phyloP scores from a whole-genome alignment of 1,284 basidiomycete genomes.

The Leucoagaricus sp. region DNA sequence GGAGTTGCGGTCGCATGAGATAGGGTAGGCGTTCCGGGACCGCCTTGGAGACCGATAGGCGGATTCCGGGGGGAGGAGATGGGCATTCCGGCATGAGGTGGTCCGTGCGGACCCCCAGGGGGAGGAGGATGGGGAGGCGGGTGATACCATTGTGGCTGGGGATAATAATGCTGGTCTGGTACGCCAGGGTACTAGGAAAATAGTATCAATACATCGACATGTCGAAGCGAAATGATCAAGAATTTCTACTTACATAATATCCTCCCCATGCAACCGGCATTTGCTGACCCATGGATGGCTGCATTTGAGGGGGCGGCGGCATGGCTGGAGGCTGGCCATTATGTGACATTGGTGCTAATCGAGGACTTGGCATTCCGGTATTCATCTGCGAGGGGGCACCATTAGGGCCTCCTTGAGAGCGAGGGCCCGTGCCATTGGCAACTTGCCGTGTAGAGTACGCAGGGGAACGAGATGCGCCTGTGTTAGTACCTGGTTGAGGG shows the following conservation, averaged over 20 bases:
- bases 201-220: not conserved
- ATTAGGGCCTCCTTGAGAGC: constrained; percentile 55
- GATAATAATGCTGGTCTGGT: constrained; percentile 24
- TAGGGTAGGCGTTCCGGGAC: constrained; percentile 66
- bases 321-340: constrained; percentile 49
- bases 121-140: constrained; percentile 13
- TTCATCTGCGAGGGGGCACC: constrained; percentile 41
- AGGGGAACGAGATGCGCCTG: constrained; percentile 59
- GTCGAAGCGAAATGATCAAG: not conserved
- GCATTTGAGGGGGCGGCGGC: constrained; percentile 43
- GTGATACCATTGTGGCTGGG: constrained; percentile 3
- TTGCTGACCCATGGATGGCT: constrained; percentile 28
- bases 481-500: constrained; percentile 6
- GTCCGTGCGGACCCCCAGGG: constrained; percentile 17
- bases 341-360: constrained; percentile 53
- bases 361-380: constrained; percentile 61
- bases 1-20: constrained; percentile 51
- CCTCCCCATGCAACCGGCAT: constrained; percentile 26
- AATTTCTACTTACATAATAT: constrained; percentile 42
- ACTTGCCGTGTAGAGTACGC: constrained; percentile 57
- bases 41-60: constrained; percentile 52
- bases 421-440: constrained; percentile 60
- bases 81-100: constrained; percentile 39
- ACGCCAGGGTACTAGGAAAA: constrained; percentile 21
- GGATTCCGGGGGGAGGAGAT: constrained; percentile 64